Percentiles rank a stretch among this genome's conserved stretches.
phyloP scores from a whole-genome alignment of 2,329 filamentous ascomycete species.

The Fusarium beomiforme region DNA sequence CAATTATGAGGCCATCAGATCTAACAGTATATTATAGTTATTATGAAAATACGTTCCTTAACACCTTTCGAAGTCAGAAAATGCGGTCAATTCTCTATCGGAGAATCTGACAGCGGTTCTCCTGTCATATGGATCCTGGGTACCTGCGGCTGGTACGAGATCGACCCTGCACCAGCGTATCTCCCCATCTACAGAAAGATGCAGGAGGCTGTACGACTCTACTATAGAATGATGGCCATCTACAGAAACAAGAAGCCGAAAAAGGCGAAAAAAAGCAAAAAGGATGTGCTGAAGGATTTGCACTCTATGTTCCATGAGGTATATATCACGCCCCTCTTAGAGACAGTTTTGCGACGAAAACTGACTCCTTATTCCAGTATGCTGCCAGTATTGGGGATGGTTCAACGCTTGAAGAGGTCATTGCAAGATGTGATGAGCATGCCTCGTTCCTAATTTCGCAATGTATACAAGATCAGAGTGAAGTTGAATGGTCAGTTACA shows the following conservation, averaged over 20 bases:
- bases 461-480: constrained; percentile 52
- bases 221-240: constrained; percentile 70
- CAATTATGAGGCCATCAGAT: background rate
- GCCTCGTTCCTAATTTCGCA: constrained; percentile 63
- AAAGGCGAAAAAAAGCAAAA: constrained; percentile 44
- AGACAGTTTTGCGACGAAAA: background rate
- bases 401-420: constrained; percentile 60
- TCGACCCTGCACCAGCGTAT: constrained; percentile 69
- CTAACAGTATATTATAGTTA: constrained; percentile 42
- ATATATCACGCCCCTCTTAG: background rate
- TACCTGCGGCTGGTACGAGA: constrained; percentile 73
- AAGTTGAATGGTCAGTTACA: constrained; percentile 56
- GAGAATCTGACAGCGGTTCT: constrained; percentile 58
- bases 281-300: constrained; percentile 44
- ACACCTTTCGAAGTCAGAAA: constrained; percentile 64
- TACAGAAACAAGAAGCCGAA: constrained; percentile 54
- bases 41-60: constrained; percentile 46
- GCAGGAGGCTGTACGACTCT: constrained; percentile 69
- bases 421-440: constrained; percentile 58
- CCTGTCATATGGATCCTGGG: constrained; percentile 70
- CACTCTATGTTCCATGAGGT: constrained; percentile 48
- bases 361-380: constrained; percentile 51
- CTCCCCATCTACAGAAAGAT: constrained; percentile 66
- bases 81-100: constrained; percentile 63
- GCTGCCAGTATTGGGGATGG: constrained; percentile 63